phyloP scores from a whole-genome alignment of 306 rosid species.

The Styphnolobium japonicum region DNA sequence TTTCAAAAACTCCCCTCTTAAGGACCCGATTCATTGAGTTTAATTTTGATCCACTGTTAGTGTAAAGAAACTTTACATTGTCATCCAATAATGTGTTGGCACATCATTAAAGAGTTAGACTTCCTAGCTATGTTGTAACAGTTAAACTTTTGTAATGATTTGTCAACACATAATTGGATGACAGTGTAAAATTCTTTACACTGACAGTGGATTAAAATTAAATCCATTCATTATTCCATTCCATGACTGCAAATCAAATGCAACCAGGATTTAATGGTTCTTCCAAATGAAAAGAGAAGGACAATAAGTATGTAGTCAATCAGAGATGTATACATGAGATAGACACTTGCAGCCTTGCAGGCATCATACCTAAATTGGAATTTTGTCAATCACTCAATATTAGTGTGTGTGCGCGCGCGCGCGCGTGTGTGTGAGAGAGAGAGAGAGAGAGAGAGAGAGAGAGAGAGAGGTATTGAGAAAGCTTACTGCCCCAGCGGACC shows the following conservation, averaged over 20 bases:
- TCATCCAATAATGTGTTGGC: too few relatives aligned
- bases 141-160: too few relatives aligned
- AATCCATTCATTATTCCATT: background rate
- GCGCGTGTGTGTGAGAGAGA: background rate
- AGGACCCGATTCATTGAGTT: too few relatives aligned
- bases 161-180: too few relatives aligned
- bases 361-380: background rate
- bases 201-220: too few relatives aligned
- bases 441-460: conserved; percentile 23
- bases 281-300: background rate
- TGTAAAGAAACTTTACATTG: too few relatives aligned
- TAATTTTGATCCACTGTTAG: too few relatives aligned
- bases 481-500: conserved; percentile 79
- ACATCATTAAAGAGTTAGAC: too few relatives aligned
- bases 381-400: background rate
- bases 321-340: background rate
- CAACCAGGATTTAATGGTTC: background rate
- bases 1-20: too few relatives aligned
- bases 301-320: background rate
- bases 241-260: background rate
- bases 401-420: background rate
- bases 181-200: too few relatives aligned
- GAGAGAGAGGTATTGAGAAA: conserved; percentile 27
- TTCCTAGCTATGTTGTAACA: too few relatives aligned
- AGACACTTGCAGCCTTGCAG: background rate